Evolutionary conservation across 257 asterid genomes (phyloP), one percentile per base, ranked within the genome.

Genomic region (Nicotiana otophora): DNA sequence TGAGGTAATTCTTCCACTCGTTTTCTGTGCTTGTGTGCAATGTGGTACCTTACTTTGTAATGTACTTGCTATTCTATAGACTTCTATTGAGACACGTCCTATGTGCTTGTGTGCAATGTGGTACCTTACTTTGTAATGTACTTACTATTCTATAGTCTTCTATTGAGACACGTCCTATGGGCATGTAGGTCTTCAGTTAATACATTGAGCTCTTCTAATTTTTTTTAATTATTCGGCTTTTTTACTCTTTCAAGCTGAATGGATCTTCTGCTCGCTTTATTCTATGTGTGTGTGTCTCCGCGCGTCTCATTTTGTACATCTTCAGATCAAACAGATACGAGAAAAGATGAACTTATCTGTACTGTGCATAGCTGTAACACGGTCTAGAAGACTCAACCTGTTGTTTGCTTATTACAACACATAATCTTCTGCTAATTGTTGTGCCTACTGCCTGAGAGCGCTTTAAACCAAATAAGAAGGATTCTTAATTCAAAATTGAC

Each of bases 1-100:
- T 67, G 88, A 93, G 97, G 99, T 94, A 86, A 84, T 66, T 81
- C 83, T 17, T 55, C 28, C 77, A 23, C 82, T 36, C 10, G 54
- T 70, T 79, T 81, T 84, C 54, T 58, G 28, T 3, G 69, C 28
- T 74, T 2, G 10, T 54, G 62, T 48, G 63, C 28, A 14, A 26
- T 74, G 63, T 48, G 63, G 60, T 26, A 26, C 23, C 4, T 48
- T 14, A 14, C 79, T 0, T 1, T 2, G 26, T 74, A 0, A 26
- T 26, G 26, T 74, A 51, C 42, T 48, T 74, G 0, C 42, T 48
- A 51, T 51, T 74, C 62, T 74, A 15, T 34, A 14, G 14, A 48
- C 80, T 0, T 30, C 4, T 51, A 23, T 4, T 0, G 16, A n/a
- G n/a, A 48, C n/a, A n/a, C n/a, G n/a, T n/a, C n/a, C n/a, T n/a